Percentiles rank a stretch among this genome's conserved stretches.
phyloP scores from a whole-genome alignment of 805 yeast species.

The Torulaspora maleeae region DNA sequence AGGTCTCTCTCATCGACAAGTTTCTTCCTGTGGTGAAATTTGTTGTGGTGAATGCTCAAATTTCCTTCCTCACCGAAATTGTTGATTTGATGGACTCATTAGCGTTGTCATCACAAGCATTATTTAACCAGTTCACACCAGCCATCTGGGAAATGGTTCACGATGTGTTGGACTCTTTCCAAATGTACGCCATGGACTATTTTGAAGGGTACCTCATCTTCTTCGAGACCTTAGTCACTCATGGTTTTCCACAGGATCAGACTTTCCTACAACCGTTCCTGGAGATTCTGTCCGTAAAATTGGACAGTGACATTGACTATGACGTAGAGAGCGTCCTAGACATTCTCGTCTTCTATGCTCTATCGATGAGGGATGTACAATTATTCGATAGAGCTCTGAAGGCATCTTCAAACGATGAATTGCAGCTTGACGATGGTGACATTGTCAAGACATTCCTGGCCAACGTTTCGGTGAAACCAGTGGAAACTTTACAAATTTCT shows the following conservation, averaged over 20 bases:
- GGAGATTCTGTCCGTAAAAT: conserved; percentile 26
- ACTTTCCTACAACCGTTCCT: conserved; percentile 28
- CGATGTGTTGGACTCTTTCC: conserved; percentile 49
- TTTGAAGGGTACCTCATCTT: conserved; percentile 54
- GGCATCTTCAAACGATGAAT: conserved; percentile 32
- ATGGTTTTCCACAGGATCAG: conserved; percentile 44
- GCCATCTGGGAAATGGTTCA: conserved; percentile 50
- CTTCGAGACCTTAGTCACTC: conserved; percentile 49
- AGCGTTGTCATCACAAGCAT: conserved; percentile 45
- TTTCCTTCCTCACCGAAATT: conserved; percentile 56
- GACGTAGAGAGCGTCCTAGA: conserved; percentile 38
- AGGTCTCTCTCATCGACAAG: conserved; percentile 48
- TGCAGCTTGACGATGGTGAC: conserved; percentile 39
- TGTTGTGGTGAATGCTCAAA: conserved; percentile 54
- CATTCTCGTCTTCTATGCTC: conserved; percentile 29
- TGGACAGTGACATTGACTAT: conserved; percentile 36
- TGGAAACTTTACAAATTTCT: conserved; percentile 48
- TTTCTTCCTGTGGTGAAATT: conserved; percentile 56
- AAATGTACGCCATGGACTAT: conserved; percentile 55
- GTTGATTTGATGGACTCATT: conserved; percentile 59
- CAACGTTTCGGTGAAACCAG: conserved; percentile 57
- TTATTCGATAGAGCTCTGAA: conserved; percentile 26
- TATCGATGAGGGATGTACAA: conserved; percentile 34
- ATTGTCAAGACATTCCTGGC: conserved; percentile 60
- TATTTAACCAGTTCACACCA: conserved; percentile 45